These are phyloP conservation scores for Ceratocystis huliohia DNA, from an alignment of 2,329 filamentous ascomycete species.

Conservation along the genomic window DNA sequence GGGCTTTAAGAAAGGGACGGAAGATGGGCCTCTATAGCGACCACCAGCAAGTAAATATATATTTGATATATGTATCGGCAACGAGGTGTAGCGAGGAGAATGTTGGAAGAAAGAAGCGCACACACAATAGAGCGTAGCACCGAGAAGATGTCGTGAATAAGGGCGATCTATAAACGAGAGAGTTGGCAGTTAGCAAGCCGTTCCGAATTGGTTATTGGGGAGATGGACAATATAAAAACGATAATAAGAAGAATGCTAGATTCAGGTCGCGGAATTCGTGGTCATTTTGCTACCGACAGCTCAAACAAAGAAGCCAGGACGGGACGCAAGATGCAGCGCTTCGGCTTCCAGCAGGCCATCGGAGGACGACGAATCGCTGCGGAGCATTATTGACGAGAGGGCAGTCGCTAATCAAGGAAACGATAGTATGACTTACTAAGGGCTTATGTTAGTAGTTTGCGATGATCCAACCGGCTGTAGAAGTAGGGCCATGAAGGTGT, in stretches of 20 bases:
- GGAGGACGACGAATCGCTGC: conserved; percentile 9
- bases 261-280: background rate
- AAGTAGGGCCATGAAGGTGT: conserved; percentile 9
- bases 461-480: conserved; percentile 9
- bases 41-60: background rate
- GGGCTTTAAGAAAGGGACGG: background rate
- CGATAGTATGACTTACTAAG: conserved; percentile 10
- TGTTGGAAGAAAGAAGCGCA: conserved; percentile 5
- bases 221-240: background rate
- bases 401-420: background rate
- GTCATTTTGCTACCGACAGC: background rate
- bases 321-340: background rate
- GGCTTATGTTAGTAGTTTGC: conserved; percentile 14
- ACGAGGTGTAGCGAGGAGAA: background rate
- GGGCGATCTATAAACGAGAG: background rate
- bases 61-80: conserved; percentile 13
- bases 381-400: background rate
- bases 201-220: background rate
- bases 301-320: background rate
- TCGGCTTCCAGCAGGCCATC: background rate
- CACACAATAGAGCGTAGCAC: background rate
- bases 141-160: conserved; percentile 5
- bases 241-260: background rate
- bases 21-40: background rate
- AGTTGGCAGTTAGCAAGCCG: background rate